Conservation (phyloP, 2,329 filamentous ascomycete genomes). For the Sarocladium oryzae region DNA sequence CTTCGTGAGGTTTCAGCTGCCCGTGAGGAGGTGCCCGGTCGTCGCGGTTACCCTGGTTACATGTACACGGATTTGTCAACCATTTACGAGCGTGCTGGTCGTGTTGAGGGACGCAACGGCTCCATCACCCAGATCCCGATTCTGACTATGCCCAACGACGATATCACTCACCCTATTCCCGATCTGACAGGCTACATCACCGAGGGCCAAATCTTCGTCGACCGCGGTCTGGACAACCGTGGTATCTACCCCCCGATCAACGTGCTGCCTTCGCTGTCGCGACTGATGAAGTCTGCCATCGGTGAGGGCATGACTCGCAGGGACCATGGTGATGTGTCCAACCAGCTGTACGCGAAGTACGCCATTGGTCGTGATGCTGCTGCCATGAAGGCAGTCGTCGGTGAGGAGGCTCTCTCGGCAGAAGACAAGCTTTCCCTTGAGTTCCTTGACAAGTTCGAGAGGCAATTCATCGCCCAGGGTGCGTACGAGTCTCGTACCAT, state of each 20-base stretch:
- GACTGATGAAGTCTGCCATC: conserved; percentile 99
- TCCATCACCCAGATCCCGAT: conserved; percentile 99
- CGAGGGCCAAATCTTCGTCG: conserved; percentile 96
- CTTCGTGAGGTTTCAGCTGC: conserved; percentile 97
- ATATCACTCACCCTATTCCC: conserved; percentile 98
- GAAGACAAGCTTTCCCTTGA: conserved; percentile 98
- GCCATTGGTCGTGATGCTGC: conserved; percentile 97
- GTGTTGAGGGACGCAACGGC: conserved; percentile 92
- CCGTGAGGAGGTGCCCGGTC: conserved; percentile 96
- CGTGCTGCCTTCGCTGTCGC: conserved; percentile 92
- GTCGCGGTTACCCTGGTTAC: conserved; percentile 99
- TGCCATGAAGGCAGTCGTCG: conserved; percentile 98
- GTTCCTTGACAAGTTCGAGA: conserved; percentile 98
- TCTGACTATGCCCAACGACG: conserved; percentile 98
- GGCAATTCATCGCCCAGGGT: conserved; percentile 86
- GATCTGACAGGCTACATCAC: conserved; percentile 99
- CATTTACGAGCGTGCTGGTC: conserved; percentile 97
- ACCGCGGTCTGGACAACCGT: conserved; percentile 90
- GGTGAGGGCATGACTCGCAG: conserved; percentile 94
- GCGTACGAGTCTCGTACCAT: conserved; percentile 89
- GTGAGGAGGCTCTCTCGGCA: conserved; percentile 89
- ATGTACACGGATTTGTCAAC: conserved; percentile 99
- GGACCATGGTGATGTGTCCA: conserved; percentile 97
- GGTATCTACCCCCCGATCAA: conserved; percentile 99
- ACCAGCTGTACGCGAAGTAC: conserved; percentile 99